phyloP scores from a whole-genome alignment of 176 grass and related monocot genomes.

The Carex kokanica region DNA sequence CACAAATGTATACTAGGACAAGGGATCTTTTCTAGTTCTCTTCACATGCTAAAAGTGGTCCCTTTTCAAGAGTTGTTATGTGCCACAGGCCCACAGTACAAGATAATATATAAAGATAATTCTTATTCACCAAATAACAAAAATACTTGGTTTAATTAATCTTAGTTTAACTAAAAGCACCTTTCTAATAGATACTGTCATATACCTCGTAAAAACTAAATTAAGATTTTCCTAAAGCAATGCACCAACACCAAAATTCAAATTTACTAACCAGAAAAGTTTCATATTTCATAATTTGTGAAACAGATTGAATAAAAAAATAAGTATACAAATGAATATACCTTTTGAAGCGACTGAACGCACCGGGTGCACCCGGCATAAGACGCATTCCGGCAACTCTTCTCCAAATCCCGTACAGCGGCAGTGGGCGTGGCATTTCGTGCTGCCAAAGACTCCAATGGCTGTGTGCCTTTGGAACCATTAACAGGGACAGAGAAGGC shows the following conservation, averaged over 20 bases:
- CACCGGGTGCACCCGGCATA: conserved; percentile 84
- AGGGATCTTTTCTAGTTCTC: not conserved
- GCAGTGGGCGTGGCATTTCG: conserved; percentile 84
- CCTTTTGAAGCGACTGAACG: conserved; percentile 86
- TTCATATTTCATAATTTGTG: not conserved
- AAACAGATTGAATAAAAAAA: not conserved
- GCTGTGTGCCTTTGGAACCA: not conserved
- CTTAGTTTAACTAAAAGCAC: not conserved
- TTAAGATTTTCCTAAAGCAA: not conserved
- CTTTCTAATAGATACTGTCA: not conserved
- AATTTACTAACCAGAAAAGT: not conserved
- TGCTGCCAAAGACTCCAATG: not conserved
- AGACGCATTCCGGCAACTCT: conserved; percentile 90
- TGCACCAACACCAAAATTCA: not conserved
- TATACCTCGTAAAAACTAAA: not conserved
- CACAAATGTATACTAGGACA: not conserved
- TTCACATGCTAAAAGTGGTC: conserved; percentile 7
- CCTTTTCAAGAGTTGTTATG: not conserved
- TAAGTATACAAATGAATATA: conserved; percentile 30
- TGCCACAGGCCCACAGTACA: not conserved
- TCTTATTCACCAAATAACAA: not conserved
- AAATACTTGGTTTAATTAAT: conserved; percentile 1
- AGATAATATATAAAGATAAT: conserved; percentile 4
- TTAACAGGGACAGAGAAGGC: conserved; percentile 53
- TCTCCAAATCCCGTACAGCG: conserved; percentile 67